These are phyloP conservation scores for Malus hybrid DNA, from an alignment of 331 rosid species.

Conservation along the genomic window DNA sequence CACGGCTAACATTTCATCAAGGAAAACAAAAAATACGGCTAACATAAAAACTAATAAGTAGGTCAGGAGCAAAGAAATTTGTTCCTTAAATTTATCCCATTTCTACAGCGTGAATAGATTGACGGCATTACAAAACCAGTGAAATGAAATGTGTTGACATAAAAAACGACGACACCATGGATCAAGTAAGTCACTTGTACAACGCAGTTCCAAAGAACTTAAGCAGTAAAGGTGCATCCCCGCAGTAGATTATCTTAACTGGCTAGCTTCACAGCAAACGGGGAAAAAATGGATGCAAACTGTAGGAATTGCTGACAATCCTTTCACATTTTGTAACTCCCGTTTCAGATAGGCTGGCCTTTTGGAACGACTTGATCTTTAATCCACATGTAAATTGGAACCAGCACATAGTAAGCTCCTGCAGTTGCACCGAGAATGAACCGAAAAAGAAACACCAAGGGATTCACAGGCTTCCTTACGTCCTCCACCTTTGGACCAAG, in stretches of 20 bases:
- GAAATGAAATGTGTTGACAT: neutral
- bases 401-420: slow-evolving; percentile 9
- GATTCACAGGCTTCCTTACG: slow-evolving; percentile 3
- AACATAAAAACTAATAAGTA: neutral
- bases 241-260: neutral
- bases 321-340: neutral
- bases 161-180: neutral
- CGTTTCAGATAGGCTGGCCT: slow-evolving; percentile 6
- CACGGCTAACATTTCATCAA: neutral
- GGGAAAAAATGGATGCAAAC: neutral
- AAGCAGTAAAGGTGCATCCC: neutral
- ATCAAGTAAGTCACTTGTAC: slow-evolving; percentile 2
- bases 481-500: slow-evolving; percentile 18
- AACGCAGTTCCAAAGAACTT: neutral
- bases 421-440: slow-evolving; percentile 10
- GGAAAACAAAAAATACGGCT: no score
- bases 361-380: slow-evolving; percentile 7
- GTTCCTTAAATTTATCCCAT: neutral
- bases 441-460: slow-evolving; percentile 13
- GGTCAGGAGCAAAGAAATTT: neutral
- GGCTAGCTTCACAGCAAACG: neutral
- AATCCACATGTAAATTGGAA: slow-evolving; percentile 17
- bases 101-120: neutral
- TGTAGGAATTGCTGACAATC: neutral
- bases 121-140: neutral